Evolutionary conservation across 345 rosid species (phyloP).

Genomic region (Noccaea bulbosa): DNA sequence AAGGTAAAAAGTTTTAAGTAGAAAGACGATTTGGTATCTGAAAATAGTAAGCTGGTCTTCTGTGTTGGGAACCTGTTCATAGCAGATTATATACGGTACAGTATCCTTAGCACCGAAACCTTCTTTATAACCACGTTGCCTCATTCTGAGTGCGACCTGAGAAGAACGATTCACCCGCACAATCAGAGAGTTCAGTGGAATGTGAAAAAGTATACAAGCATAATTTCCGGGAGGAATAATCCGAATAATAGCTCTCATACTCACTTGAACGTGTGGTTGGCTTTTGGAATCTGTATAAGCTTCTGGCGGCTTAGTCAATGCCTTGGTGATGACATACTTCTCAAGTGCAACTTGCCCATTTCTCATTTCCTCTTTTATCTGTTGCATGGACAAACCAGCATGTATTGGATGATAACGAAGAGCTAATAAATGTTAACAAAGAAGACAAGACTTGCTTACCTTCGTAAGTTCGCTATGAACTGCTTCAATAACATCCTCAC

Average conservation of each 20-base stretch:
- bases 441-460: slow-evolving; percentile 46
- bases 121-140: slow-evolving; percentile 77
- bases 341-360: slow-evolving; percentile 86
- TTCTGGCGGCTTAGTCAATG: slow-evolving; percentile 93
- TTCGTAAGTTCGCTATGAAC: slow-evolving; percentile 85
- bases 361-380: slow-evolving; percentile 94
- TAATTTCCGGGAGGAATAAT: slow-evolving; percentile 7
- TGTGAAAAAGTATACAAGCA: neutral
- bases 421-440: slow-evolving; percentile 4
- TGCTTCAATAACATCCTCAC: slow-evolving; percentile 92
- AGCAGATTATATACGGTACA: slow-evolving; percentile 88
- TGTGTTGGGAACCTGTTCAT: slow-evolving; percentile 72
- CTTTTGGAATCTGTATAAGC: slow-evolving; percentile 95
- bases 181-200: slow-evolving; percentile 25
- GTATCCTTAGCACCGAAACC: slow-evolving; percentile 90
- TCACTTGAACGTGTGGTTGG: slow-evolving; percentile 96
- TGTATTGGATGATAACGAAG: slow-evolving; percentile 15
- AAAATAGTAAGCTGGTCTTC: slow-evolving; percentile 16
- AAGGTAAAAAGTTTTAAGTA: slow-evolving; percentile 18
- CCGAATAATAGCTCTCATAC: slow-evolving; percentile 36
- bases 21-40: slow-evolving; percentile 23
- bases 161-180: slow-evolving; percentile 44
- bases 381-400: slow-evolving; percentile 44
- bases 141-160: slow-evolving; percentile 92
- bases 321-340: slow-evolving; percentile 92